Evolutionary conservation across 768 basidiomycete species (phyloP), one percentile per base, ranked within the genome.

Genomic region (Kondoa subrosea): DNA sequence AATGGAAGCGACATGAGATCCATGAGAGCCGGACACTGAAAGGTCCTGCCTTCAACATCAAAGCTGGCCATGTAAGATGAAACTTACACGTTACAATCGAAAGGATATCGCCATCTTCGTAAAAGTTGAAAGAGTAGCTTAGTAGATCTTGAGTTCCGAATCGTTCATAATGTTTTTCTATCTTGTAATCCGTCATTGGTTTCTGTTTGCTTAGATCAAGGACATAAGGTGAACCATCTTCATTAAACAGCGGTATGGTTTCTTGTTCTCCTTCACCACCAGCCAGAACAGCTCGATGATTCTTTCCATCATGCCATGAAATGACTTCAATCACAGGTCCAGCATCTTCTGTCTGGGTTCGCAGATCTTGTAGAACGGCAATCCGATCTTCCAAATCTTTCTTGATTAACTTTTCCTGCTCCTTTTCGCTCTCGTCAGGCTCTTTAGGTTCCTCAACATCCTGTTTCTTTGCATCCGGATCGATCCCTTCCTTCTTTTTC

Each of bases 81-180:
- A 64, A 64, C 16, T 3, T 32, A 21, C 17, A 33, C 27, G 34
- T 40, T n/a, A 30, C 26, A 14, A 62, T 21, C 3, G 67, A 31
- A 17, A 69, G 33, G 16, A 69, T 31, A 2, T 66, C 40, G 26
- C 69, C 69, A 8, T 67, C 69, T 21, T 70, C 69, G 40, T 62
- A 63, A 26, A 70, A 31, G 59, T 70, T 70, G 58, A 66, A 66
- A 4, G 58, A 34, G 50, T 67, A 70, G 34, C 56, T 67, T 25
- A 70, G 8, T 14, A 70, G 66, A 50, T 70, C 69, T 50, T 70
- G 69, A 4, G 34, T 62, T 17, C 69, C 69, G 56, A 70, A 70
- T 3, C 27, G 30, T 34, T 70, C 65, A 25, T 59, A 70, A 8
- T 70, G 65, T 21, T 33, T 17, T 66, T 70, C 69, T 30, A 56